Evolutionary conservation across 2,329 filamentous ascomycete species (phyloP), one percentile per base, ranked within the genome.

Genomic region (Colletotrichum tofieldiae): DNA sequence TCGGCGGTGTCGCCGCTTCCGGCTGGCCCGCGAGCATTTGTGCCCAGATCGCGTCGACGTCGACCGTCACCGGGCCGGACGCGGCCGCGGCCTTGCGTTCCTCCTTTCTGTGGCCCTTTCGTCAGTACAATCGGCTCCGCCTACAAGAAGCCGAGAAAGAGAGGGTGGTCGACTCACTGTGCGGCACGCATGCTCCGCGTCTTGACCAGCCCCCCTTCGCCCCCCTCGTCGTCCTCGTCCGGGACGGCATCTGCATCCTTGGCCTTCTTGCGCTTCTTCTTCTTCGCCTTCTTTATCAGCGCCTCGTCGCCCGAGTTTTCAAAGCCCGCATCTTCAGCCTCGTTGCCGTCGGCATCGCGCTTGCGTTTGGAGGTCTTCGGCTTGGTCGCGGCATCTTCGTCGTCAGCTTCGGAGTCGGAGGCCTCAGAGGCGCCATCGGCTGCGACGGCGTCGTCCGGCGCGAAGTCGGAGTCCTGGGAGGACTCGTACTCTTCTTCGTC

Each of bases 261-360:
- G 18, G 76, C 75, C 75, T 83, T 84, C 77, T 84, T 87, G 52
- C 80, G 81, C 77, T 84, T 88, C 78, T 83, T 85, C 78, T 83
- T 85, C 78, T 87, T 89, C 23, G 88, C 91, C 75, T 87, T 91
- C 56, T 88, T 84, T 75, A 94, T 92, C 66, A 93, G 88, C 0
- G 88, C 87, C 77, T 94, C 92, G 77, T 94, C 92, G n/a, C 92
- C 92, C 0, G 92, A 94, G 75, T 92, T 92, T 71, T 90, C 88
- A 72, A 90, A 89, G 1, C 86, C 89, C 0, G 83, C 84, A 74
- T 88, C 86, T 5, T 85, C 82, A 1, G 75, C 75, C 5, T 85
- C 82, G 20, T 75, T 75, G 16, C 67, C 78, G 26, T 70, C 74
- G 9, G 69, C 74, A 0, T 76, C 71, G 14, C 80, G 75, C 76